A percentile compares a stretch with the other conserved stretches of the same genome.
Conservation (phyloP, 164 flowering plant species). For the Pachysandra terminalis region DNA sequence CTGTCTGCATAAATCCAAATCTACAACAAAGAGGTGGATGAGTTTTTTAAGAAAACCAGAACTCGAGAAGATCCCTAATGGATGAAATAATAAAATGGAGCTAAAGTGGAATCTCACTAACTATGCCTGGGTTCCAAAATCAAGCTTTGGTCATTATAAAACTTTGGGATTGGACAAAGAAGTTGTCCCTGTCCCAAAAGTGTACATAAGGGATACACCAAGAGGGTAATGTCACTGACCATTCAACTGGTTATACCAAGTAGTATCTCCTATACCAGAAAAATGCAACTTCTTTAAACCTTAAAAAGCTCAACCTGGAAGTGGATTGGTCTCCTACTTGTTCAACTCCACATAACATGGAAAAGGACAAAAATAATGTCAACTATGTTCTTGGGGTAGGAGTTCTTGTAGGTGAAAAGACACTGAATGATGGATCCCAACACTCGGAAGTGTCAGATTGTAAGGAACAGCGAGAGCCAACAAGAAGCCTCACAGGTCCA, state of each 20-base stretch:
- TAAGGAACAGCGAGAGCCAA: background rate
- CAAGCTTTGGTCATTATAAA: too few relatives aligned
- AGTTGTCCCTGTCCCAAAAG: background rate
- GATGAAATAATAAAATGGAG: conserved; percentile 6
- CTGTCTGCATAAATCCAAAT: conserved; percentile 97
- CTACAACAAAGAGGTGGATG: conserved; percentile 36
- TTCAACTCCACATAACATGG: background rate
- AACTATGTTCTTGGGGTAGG: background rate
- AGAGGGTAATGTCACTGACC: too few relatives aligned
- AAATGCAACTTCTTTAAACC: background rate
- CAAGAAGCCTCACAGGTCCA: background rate
- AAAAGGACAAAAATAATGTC: background rate
- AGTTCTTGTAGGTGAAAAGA: background rate
- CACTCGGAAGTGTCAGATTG: background rate
- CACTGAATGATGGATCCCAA: background rate
- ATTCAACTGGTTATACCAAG: background rate
- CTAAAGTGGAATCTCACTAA: background rate
- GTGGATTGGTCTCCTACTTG: background rate
- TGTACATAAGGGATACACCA: too few relatives aligned
- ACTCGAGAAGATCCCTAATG: background rate
- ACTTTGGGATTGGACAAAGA: too few relatives aligned
- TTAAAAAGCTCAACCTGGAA: background rate
- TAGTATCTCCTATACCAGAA: background rate
- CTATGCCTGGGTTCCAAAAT: too few relatives aligned
- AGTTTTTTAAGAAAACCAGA: background rate